These are phyloP conservation scores for Blastocystis sp. DNA, from an alignment of 352 stramenopile genomes.

Conservation along the genomic window DNA sequence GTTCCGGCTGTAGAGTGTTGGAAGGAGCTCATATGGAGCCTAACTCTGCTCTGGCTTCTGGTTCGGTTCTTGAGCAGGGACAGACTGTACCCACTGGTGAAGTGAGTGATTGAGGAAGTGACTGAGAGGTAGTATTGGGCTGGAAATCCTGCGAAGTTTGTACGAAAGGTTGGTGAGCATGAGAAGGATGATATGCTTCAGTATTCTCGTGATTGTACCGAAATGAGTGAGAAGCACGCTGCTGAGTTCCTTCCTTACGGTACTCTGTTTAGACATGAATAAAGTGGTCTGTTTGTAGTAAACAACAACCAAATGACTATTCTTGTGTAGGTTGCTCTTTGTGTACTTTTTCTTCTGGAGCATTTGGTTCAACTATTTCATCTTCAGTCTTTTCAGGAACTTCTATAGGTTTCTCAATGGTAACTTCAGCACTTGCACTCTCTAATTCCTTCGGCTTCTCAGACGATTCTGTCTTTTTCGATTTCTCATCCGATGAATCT, in stretches of 20 bases:
- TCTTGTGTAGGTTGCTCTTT: conserved; percentile 25
- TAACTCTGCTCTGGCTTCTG: conserved; percentile 85
- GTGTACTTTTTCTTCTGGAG: neutral
- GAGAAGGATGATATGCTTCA: conserved; percentile 59
- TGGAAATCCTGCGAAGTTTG: conserved; percentile 61
- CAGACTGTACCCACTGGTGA: conserved; percentile 80
- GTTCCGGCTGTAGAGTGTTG: conserved; percentile 85
- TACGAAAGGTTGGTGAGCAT: conserved; percentile 56
- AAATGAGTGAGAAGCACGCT: conserved; percentile 59
- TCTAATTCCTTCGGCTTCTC: conserved; percentile 40
- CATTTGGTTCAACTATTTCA: neutral
- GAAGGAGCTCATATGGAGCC: conserved; percentile 82
- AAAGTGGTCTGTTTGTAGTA: neutral
- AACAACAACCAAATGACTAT: neutral
- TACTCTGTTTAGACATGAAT: conserved; percentile 61
- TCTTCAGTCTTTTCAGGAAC: neutral
- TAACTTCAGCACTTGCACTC: neutral
- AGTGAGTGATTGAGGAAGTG: conserved; percentile 62
- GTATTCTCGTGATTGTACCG: conserved; percentile 57
- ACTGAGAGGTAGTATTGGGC: conserved; percentile 49
- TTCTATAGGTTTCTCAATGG: neutral
- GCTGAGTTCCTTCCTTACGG: conserved; percentile 59
- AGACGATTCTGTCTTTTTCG: conserved; percentile 11
- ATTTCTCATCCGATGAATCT: neutral
- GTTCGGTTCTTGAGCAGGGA: conserved; percentile 81